Conservation (phyloP, 306 rosid species). For the Dryas octopetala region DNA sequence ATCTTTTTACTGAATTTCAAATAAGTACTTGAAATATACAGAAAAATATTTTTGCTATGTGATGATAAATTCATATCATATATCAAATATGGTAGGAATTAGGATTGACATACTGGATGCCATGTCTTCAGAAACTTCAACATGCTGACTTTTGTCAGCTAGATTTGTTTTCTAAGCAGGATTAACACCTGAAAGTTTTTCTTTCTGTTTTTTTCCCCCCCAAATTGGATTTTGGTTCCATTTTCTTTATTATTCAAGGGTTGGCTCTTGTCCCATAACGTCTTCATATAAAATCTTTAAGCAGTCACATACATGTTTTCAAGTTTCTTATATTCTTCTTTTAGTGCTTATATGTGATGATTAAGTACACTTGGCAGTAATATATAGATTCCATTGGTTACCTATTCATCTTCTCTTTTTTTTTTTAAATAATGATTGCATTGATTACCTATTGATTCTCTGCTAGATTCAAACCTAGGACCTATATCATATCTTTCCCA, state of each 20-base stretch:
- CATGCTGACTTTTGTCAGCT: background rate
- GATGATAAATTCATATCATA: background rate
- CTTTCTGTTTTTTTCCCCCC: background rate
- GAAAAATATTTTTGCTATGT: background rate
- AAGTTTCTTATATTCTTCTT: too few species aligned
- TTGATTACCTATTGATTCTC: background rate
- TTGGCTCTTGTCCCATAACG: too few species aligned
- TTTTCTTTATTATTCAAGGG: too few species aligned
- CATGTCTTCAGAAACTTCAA: background rate
- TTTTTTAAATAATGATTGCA: background rate
- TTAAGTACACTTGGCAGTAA: background rate
- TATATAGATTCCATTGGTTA: background rate
- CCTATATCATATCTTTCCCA: background rate
- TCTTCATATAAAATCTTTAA: too few species aligned
- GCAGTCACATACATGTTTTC: too few species aligned
- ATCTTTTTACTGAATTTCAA: background rate
- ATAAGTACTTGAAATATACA: background rate
- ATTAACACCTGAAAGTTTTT: too few species aligned
- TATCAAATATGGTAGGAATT: background rate
- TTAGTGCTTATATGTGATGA: background rate
- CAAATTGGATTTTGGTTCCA: background rate
- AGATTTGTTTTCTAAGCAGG: background rate
- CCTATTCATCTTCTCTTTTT: background rate
- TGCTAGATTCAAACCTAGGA: background rate
- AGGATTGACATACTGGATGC: background rate